Conservation (phyloP, 345 rosid genomes). For the Linum usitatissimum region DNA sequence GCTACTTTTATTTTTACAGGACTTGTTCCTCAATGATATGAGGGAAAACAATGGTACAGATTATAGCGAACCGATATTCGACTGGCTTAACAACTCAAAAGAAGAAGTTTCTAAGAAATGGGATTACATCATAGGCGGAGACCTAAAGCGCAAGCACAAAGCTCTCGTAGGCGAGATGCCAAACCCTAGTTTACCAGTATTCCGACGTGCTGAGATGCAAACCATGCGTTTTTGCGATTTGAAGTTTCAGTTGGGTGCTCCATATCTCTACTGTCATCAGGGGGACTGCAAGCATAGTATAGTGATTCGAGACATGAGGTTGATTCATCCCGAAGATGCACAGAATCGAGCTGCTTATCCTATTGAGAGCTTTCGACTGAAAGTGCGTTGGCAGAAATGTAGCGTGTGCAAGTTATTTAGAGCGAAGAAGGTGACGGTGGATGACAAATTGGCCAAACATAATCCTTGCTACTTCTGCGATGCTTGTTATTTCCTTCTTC, state of each 20-base stretch:
- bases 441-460: constrained; percentile 60
- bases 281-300: constrained; percentile 84
- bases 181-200: constrained; percentile 40
- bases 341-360: constrained; percentile 65
- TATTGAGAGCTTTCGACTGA: constrained; percentile 32
- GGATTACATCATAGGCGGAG: constrained; percentile 55
- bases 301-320: constrained; percentile 75
- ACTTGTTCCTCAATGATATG: constrained; percentile 63
- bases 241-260: constrained; percentile 73
- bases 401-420: constrained; percentile 45
- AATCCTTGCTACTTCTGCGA: constrained; percentile 77
- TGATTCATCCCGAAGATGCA: constrained; percentile 62
- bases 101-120: constrained; percentile 64
- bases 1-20: constrained; percentile 28
- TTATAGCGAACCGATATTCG: constrained; percentile 60
- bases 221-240: constrained; percentile 51
- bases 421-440: constrained; percentile 46
- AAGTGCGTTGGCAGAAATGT: constrained; percentile 50
- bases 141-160: constrained; percentile 45
- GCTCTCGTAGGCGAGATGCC: constrained; percentile 29
- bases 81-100: constrained; percentile 62
- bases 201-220: constrained; percentile 49
- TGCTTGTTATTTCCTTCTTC: constrained; percentile 56
- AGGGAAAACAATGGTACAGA: constrained; percentile 53
- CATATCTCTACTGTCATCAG: constrained; percentile 87